Base-by-base conservation (phyloP, 768 basidiomycete genomes). In the Leccinellum luteum region DNA sequence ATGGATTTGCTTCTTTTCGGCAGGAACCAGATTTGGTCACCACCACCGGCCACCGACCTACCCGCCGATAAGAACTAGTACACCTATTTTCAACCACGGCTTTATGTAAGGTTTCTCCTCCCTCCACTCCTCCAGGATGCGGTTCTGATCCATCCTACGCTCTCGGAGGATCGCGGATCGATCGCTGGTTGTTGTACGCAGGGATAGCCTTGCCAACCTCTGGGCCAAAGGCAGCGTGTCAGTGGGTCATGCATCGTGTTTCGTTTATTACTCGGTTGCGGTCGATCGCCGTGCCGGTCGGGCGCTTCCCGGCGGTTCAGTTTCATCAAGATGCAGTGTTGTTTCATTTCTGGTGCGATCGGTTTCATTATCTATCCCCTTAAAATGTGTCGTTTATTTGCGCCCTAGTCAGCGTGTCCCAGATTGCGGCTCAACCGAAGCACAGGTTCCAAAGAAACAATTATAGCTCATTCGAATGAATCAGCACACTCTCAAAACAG, bases 271-370 rank as follows among this genome's bases (percentile, higher is more conserved):
- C 21, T 23, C 63, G 62, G 63, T 31, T 51, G 23, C 6, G 30
- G 21, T 21, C 25, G 3, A 61, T 9, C 19, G 0, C 55, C 54
- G 54, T 54, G 12, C 59, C 62, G 48, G 59, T 51, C 3, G 25
- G 47, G 6, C 13, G 12, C 6, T 9, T 9, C 35, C 52, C 63
- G 63, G 59, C 7, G 21, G n/a, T 30, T 2, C 38, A 19, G 14
- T n/a, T 10, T 50, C 1, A 30, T 54, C 12, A n/a, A 45, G 34
- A 52, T 23, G 59, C 63, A 3, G 59, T 64, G 61, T 25, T 56
- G 17, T 23, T 54, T 7, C 30, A 41, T 47, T 38, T 59, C 52
- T 48, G 13, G 38, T 51, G 14, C 14, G 35, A 19, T 14, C 6
- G 14, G 5, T 27, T n/a, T 15, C 15, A 30, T 14, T 28, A 1